Evolutionary conservation across 495 filamentous ascomycete species (phyloP).

Genomic region (Aspergillus avenaceus): DNA sequence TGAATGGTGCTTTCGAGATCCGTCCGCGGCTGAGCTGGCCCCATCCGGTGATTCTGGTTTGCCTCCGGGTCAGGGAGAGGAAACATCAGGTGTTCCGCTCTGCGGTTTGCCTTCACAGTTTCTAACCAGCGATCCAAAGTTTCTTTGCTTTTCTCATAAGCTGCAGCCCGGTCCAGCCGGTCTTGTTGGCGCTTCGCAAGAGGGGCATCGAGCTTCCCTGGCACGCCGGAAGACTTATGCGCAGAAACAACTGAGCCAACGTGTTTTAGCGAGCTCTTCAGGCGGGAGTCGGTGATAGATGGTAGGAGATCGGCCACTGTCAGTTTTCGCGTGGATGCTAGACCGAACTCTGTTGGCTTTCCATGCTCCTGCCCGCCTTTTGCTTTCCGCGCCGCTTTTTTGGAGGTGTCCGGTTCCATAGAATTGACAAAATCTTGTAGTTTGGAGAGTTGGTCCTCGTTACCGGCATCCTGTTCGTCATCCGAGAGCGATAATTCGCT

Average conservation of each 20-base stretch:
- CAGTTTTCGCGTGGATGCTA: constrained; percentile 63
- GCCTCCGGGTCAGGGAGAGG: constrained; percentile 71
- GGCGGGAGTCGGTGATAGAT: constrained; percentile 65
- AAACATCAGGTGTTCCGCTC: constrained; percentile 90
- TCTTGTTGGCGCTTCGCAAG: constrained; percentile 89
- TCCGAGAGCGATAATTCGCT: constrained; percentile 50
- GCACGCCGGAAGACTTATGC: constrained; percentile 50
- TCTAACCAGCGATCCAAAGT: constrained; percentile 87
- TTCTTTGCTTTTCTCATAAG: constrained; percentile 88
- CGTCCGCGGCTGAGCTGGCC: constrained; percentile 58
- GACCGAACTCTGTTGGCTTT: constrained; percentile 54
- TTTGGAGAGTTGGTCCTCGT: constrained; percentile 56
- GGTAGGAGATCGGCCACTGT: constrained; percentile 75
- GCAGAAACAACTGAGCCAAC: constrained; percentile 45
- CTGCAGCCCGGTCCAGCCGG: constrained; percentile 74
- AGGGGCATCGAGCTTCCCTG: constrained; percentile 77
- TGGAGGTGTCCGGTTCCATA: constrained; percentile 45
- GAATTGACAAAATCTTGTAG: constrained; percentile 68
- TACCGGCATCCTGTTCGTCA: constrained; percentile 53
- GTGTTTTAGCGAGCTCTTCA: constrained; percentile 77
- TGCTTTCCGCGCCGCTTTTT: constrained; percentile 26
- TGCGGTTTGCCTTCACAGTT: constrained; percentile 88
- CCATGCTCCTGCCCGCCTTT: constrained; percentile 43
- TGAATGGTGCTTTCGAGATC: constrained; percentile 82
- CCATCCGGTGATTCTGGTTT: constrained; percentile 41